These are phyloP conservation scores for Prunus dulcis DNA, from an alignment of 306 rosid species.

Conservation along the genomic window DNA sequence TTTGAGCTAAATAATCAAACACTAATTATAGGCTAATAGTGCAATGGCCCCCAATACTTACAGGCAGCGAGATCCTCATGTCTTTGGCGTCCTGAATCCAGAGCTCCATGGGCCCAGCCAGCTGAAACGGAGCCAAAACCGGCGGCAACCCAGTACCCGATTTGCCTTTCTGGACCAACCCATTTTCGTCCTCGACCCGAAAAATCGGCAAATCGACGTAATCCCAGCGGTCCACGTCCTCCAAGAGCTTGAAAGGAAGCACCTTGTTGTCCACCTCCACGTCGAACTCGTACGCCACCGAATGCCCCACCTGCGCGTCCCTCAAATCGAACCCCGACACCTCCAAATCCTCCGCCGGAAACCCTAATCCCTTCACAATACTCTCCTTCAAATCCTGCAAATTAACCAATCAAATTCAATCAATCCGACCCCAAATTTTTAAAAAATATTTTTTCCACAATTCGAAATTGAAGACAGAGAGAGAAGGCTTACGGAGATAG, in stretches of 20 bases:
- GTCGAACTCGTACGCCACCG: conserved; percentile 81
- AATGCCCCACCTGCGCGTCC: conserved; percentile 79
- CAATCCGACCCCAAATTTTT: neutral
- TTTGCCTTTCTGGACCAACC: conserved; percentile 41
- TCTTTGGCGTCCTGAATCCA: conserved; percentile 91
- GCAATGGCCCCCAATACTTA: conserved; percentile 22
- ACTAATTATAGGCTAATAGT: too few relatives aligned
- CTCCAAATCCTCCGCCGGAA: conserved; percentile 55
- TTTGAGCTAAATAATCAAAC: neutral
- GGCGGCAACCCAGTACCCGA: conserved; percentile 53
- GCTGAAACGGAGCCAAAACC: conserved; percentile 84
- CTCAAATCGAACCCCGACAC: conserved; percentile 72
- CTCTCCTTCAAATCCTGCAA: conserved; percentile 80
- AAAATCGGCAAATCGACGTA: conserved; percentile 85
- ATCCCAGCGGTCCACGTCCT: conserved; percentile 77
- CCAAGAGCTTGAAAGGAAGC: conserved; percentile 80
- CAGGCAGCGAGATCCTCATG: conserved; percentile 81
- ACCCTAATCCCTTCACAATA: conserved; percentile 74
- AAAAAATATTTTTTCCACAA: too few relatives aligned
- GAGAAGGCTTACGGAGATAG: conserved; percentile 46
- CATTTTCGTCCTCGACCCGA: conserved; percentile 46
- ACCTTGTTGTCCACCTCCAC: conserved; percentile 68
- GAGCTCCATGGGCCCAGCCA: conserved; percentile 97
- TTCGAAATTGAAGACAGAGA: neutral
- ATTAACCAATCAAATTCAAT: neutral